Conservation (phyloP, 2,329 filamentous ascomycete genomes). For the Colletotrichum lupini region DNA sequence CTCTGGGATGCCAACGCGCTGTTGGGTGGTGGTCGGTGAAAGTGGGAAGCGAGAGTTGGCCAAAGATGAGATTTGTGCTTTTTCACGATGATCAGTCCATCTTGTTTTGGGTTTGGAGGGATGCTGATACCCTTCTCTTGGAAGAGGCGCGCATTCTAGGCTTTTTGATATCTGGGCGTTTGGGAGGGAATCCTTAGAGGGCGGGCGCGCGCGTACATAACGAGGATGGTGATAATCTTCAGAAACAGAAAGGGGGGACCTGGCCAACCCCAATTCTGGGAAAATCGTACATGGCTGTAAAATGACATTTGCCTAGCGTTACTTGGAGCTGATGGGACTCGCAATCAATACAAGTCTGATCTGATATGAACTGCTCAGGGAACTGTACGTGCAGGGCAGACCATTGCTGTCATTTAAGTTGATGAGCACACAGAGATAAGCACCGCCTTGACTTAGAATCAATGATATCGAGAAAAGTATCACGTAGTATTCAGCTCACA, state of each 20-base stretch:
- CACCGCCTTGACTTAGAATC: no score
- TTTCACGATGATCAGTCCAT: not conserved
- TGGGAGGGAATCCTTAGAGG: not conserved
- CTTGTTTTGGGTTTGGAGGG: not conserved
- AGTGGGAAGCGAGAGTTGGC: not conserved
- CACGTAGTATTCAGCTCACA: not conserved
- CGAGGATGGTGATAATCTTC: not conserved
- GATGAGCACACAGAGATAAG: no score
- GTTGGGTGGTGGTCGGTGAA: constrained; percentile 39
- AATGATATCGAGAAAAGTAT: not conserved
- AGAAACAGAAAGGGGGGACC: not conserved
- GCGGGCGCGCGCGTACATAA: not conserved
- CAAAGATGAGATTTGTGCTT: not conserved
- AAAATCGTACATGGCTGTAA: not conserved
- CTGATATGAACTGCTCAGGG: not conserved
- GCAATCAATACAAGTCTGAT: not conserved
- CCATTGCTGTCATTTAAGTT: no score
- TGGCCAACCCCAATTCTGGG: not conserved
- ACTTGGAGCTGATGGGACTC: not conserved
- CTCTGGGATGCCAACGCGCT: constrained; percentile 86
- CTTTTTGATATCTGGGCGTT: constrained; percentile 20
- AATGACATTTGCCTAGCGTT: not conserved
- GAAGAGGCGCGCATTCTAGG: not conserved
- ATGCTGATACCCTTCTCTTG: not conserved
- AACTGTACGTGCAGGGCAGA: not conserved